Evolutionary conservation across 2,329 filamentous ascomycete genomes (phyloP).

Genomic region (Clonostachys rhizophaga): DNA sequence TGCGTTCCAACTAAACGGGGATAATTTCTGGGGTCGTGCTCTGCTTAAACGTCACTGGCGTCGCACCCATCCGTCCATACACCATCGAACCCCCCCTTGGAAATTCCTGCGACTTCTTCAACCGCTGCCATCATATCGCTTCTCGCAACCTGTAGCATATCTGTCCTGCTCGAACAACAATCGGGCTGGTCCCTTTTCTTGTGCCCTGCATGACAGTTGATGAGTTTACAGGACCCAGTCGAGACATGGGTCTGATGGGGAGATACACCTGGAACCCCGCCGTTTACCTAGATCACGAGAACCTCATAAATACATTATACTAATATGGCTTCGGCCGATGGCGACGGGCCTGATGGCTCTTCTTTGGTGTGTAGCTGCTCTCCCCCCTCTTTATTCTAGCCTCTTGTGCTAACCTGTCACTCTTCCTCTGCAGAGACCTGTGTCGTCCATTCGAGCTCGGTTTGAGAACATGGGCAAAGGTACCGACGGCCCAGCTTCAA

Average conservation of each 20-base stretch:
- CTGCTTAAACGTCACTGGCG: no score
- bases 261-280: constrained; percentile 3
- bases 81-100: no score
- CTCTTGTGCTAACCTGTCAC: not conserved
- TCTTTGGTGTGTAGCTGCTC: constrained; percentile 59
- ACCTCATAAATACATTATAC: not conserved
- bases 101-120: no score
- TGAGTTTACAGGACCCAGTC: not conserved
- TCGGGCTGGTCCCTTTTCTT: no score
- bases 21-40: no score
- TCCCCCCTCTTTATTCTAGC: not conserved
- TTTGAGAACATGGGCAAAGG: constrained; percentile 65
- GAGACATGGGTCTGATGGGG: constrained; percentile 1
- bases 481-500: constrained; percentile 2
- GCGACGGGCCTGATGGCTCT: constrained; percentile 66
- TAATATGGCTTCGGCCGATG: constrained; percentile 21
- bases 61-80: no score
- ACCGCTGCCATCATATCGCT: no score
- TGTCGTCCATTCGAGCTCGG: constrained; percentile 74
- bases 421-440: constrained; percentile 57
- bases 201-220: no score
- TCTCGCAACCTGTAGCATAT: no score
- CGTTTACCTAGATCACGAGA: not conserved
- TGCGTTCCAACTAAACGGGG: no score
- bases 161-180: no score